Percentiles rank a stretch among this genome's conserved stretches.
These are phyloP conservation scores for Pochonia chlamydosporia DNA, from an alignment of 2,329 filamentous ascomycete genomes.

Conservation along the genomic window DNA sequence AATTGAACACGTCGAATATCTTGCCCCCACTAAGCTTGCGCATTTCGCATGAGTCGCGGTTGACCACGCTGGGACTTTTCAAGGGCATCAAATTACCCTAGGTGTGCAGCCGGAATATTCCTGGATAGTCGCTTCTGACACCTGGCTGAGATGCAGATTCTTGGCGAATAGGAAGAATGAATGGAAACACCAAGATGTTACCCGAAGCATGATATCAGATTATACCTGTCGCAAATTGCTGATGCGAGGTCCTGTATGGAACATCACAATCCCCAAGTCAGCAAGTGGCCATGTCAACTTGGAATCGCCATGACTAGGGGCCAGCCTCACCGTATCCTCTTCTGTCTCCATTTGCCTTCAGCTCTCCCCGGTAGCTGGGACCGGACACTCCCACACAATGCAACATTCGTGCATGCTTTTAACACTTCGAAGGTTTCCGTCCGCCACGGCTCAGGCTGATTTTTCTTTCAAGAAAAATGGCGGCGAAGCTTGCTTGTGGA, in stretches of 20 bases:
- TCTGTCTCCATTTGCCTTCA: background rate
- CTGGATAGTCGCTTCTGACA: no score
- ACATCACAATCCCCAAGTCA: background rate
- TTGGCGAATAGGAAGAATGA: no score
- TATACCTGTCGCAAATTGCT: background rate
- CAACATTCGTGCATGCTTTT: background rate
- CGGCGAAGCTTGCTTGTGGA: no score
- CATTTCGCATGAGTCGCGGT: background rate
- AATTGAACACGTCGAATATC: background rate
- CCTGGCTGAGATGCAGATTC: no score
- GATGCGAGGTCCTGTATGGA: background rate
- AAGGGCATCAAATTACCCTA: no score
- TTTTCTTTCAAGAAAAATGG: no score
- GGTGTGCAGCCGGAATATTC: no score
- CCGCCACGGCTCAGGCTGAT: background rate
- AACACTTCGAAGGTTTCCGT: background rate
- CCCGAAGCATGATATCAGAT: background rate
- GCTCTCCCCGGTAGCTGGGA: background rate
- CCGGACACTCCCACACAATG: background rate
- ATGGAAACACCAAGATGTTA: no score
- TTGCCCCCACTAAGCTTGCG: background rate
- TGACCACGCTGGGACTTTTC: background rate
- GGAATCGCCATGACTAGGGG: background rate
- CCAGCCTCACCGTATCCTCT: background rate
- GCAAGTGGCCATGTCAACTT: background rate